phyloP scores from a whole-genome alignment of 139 green algal species.

The Ulvella scutata region DNA sequence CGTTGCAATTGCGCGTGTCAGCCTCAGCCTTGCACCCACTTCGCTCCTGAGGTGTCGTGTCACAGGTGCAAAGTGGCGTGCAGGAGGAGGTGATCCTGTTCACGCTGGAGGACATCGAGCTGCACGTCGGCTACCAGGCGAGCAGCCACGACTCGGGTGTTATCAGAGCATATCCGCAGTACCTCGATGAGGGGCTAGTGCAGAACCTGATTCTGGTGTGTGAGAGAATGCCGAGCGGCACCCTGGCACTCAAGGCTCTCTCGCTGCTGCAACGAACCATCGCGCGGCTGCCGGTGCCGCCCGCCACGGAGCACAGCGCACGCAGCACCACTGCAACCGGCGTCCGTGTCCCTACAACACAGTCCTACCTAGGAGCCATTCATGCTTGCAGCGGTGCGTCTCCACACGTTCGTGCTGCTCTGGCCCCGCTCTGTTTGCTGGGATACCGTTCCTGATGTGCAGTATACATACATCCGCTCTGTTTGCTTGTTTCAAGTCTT shows the following conservation, averaged over 20 bases:
- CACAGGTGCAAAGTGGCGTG: neutral
- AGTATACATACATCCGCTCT: no score
- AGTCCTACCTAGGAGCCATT: neutral
- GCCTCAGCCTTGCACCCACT: no score
- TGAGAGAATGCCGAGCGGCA: neutral
- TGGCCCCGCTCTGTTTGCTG: no score
- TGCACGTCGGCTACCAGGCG: neutral
- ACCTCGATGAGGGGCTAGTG: neutral
- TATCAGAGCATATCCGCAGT: neutral
- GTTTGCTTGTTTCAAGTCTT: no score
- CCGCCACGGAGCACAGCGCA: neutral
- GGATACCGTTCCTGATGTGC: no score
- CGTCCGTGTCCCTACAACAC: neutral
- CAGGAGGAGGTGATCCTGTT: neutral
- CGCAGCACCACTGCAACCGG: neutral
- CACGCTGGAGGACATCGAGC: neutral
- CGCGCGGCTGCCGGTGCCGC: neutral
- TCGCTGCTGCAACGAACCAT: neutral
- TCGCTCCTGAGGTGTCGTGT: no score
- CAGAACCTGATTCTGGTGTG: neutral
- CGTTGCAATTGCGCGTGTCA: no score
- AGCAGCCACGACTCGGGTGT: neutral
- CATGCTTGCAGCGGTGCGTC: neutral
- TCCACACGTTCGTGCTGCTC: no score
- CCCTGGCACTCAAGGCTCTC: neutral